Evolutionary conservation across 2,329 filamentous ascomycete genomes (phyloP), one percentile per base, ranked within the genome.

Genomic region (Fusarium succisae): DNA sequence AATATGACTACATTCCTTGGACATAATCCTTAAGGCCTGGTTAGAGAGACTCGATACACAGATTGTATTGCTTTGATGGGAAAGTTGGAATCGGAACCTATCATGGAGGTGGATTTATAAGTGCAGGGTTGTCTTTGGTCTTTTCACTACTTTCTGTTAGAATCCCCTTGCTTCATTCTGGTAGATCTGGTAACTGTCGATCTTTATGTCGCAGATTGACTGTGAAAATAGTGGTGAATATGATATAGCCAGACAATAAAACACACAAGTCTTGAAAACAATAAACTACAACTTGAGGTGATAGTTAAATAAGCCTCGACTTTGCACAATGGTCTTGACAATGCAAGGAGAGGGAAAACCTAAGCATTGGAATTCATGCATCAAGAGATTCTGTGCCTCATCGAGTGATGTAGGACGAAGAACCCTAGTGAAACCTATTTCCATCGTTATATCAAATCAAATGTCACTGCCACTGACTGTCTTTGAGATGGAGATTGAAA

Each of bases 111-210:
- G 38, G 20, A 22, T 39, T 22, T 39, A 13, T 22, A 12, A 39
- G 38, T 22, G 13, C 20, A 30, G 3, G 9, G 11, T 12, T 24
- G 13, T 2, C 3, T 12, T 12, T 22, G 18, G 20, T 37, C 12
- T 53, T 14, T 9, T 24, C 4, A 18, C 8, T 15, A 4, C 6
- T 24, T 24, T 35, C 47, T 30, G 2, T n/a, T 4, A n/a, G 47
- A 18, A 9, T 13, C 10, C 28, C 10, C 28, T 6, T 9, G 9
- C 2, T 4, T 17, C 2, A n/a, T 30, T 13, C 22, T n/a, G 5
- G 5, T n/a, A 0, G 15, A 12, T 3, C 15, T n/a, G 22, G 28
- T n/a, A 18, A 18, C 10, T n/a, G 22, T 24, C 17, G 17, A 51
- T 51, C 12, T 7, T 32, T n/a, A 35, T 18, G 20, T n/a, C 15